These are phyloP conservation scores for Microascus cirrosus DNA, from an alignment of 2,329 filamentous ascomycete species.

Conservation along the genomic window DNA sequence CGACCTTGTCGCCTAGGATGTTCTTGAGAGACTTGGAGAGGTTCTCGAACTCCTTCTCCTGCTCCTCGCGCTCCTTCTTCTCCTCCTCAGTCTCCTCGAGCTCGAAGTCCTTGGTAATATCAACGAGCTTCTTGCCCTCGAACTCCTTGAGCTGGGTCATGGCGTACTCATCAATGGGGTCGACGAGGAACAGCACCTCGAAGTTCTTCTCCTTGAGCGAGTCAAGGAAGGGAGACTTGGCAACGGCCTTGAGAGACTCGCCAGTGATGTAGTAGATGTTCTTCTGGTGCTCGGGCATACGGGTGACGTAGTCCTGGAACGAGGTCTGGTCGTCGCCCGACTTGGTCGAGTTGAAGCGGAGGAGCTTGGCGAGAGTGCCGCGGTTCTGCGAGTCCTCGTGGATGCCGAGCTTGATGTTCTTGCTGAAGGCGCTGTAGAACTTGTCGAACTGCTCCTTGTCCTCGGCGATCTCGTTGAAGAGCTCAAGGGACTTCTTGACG, in stretches of 20 bases:
- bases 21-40: conserved; percentile 98
- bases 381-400: conserved; percentile 99
- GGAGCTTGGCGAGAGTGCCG: conserved; percentile 82
- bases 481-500: conserved; percentile 99
- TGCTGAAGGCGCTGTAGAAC: conserved; percentile 99
- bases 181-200: conserved; percentile 97
- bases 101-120: conserved; percentile 99
- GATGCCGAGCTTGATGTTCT: conserved; percentile 99
- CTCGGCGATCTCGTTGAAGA: conserved; percentile 98
- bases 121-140: conserved; percentile 99
- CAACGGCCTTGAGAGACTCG: conserved; percentile 96
- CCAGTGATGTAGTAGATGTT: conserved; percentile 99
- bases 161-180: conserved; percentile 98
- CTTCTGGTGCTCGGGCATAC: conserved; percentile 99
- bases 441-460: conserved; percentile 99
- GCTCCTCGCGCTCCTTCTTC: conserved; percentile 88
- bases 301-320: conserved; percentile 92
- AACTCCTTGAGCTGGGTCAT: conserved; percentile 99
- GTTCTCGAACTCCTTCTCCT: conserved; percentile 96
- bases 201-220: conserved; percentile 98
- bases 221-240: conserved; percentile 98
- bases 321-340: conserved; percentile 93
- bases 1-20: conserved; percentile 96
- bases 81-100: conserved; percentile 99
- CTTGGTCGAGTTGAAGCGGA: conserved; percentile 98